phyloP scores from a whole-genome alignment of 1,284 basidiomycete species.

The Microbotryum violaceum region DNA sequence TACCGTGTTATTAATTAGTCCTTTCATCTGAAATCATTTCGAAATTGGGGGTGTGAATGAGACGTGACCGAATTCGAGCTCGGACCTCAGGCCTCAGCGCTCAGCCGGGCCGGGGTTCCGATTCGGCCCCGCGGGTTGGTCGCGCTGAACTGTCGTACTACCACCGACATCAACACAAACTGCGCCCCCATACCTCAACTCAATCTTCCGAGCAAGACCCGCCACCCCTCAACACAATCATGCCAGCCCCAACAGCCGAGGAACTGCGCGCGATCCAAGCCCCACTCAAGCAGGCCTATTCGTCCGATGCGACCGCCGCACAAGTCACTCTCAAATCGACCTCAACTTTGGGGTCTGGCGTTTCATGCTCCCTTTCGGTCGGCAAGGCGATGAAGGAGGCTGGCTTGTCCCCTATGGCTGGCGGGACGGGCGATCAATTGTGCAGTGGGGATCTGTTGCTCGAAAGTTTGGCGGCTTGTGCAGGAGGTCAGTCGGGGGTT shows the following conservation, averaged over 20 bases:
- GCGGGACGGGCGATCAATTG: conserved; percentile 13
- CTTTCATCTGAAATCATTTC: no score
- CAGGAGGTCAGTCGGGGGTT: conserved; percentile 1
- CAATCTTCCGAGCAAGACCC: no score
- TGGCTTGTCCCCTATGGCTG: conserved; percentile 12
- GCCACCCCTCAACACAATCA: no score
- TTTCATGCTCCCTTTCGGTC: conserved; percentile 1
- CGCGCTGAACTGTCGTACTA: no score
- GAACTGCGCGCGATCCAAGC: conserved; percentile 14
- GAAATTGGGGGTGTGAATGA: no score
- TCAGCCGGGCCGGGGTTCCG: no score
- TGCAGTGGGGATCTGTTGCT: conserved; percentile 21
- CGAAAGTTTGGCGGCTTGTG: conserved; percentile 16
- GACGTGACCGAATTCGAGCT: no score
- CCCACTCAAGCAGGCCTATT: conserved; percentile 16
- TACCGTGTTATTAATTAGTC: no score
- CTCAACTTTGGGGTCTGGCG: conserved; percentile 4
- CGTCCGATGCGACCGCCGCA: neutral
- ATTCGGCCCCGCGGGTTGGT: no score
- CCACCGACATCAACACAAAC: no score
- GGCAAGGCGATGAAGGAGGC: conserved; percentile 10
- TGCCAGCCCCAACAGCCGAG: neutral
- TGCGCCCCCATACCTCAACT: no score
- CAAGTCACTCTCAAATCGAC: conserved; percentile 5
- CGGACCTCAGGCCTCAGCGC: no score